These are phyloP conservation scores for Coniophora puteana DNA, from an alignment of 1,284 basidiomycete genomes.

Conservation along the genomic window DNA sequence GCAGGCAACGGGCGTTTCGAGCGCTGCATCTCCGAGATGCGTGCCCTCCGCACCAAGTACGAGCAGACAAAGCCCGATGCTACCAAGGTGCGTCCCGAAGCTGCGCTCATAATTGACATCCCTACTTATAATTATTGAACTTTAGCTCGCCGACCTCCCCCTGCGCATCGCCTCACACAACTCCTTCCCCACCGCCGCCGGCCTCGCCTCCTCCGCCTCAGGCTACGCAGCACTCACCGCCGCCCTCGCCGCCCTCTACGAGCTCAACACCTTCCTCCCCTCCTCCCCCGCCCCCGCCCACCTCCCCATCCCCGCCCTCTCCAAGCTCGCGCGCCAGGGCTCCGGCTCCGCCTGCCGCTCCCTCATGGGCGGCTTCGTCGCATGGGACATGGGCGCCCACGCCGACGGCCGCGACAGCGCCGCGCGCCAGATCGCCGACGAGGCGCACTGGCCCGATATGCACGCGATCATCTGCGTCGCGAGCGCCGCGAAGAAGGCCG, in stretches of 20 bases:
- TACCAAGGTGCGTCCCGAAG: conserved; percentile 55
- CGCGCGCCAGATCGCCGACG: conserved; percentile 85
- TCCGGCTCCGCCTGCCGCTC: conserved; percentile 98
- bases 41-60: conserved; percentile 67
- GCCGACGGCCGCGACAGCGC: conserved; percentile 82
- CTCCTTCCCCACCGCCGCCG: conserved; percentile 99
- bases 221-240: conserved; percentile 95
- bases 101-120: conserved; percentile 5
- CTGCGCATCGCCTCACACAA: conserved; percentile 94
- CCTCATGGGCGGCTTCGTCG: conserved; percentile 95
- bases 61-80: conserved; percentile 65
- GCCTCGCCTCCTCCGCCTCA: conserved; percentile 95
- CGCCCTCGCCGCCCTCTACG: conserved; percentile 86
- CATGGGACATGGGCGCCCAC: conserved; percentile 75
- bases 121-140: conserved; percentile 8
- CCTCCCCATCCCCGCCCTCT: conserved; percentile 72
- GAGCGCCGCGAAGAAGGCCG: conserved; percentile 95
- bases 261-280: too few relatives aligned
- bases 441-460: conserved; percentile 91
- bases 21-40: conserved; percentile 90
- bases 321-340: conserved; percentile 93
- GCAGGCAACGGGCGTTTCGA: conserved; percentile 76
- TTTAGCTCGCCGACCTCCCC: conserved; percentile 66
- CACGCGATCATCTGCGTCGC: conserved; percentile 98
- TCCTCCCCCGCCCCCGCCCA: conserved; percentile 61